A percentile compares a stretch with the other conserved stretches of the same genome.
These are phyloP conservation scores for Globisporangium paroecandrum DNA, from an alignment of 352 stramenopile genomes.

Conservation along the genomic window DNA sequence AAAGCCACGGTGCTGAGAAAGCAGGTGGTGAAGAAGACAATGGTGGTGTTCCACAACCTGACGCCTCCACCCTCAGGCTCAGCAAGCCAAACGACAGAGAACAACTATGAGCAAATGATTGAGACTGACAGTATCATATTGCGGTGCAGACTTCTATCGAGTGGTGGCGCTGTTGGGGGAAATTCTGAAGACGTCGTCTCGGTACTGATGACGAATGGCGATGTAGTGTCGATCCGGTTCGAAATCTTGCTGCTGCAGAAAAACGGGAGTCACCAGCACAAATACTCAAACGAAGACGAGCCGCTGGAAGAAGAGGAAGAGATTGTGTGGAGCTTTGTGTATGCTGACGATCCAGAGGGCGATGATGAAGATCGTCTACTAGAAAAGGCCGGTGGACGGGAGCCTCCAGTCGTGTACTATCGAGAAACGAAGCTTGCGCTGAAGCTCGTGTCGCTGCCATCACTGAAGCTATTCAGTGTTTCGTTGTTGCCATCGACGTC, in stretches of 20 bases:
- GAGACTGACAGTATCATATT: conserved; percentile 22
- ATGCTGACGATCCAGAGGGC: conserved; percentile 23
- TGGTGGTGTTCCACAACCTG: conserved; percentile 49
- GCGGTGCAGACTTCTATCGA: conserved; percentile 10
- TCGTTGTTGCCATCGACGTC: conserved; percentile 31
- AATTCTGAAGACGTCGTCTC: background rate
- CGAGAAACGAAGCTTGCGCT: conserved; percentile 51
- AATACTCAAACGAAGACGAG: conserved; percentile 9
- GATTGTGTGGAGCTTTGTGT: conserved; percentile 67
- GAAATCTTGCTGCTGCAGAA: conserved; percentile 29
- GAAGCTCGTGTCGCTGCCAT: conserved; percentile 48
- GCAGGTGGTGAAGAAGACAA: conserved; percentile 26
- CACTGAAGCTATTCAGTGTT: conserved; percentile 39
- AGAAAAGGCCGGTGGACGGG: conserved; percentile 3
- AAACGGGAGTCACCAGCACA: conserved; percentile 5
- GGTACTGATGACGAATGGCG: conserved; percentile 31
- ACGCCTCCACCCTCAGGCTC: background rate
- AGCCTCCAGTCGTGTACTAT: conserved; percentile 30
- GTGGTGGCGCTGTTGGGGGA: background rate
- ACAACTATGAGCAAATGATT: conserved; percentile 1
- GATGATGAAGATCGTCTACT: too few species aligned
- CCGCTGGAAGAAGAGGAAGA: conserved; percentile 33
- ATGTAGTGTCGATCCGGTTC: conserved; percentile 36
- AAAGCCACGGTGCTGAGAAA: conserved; percentile 32
- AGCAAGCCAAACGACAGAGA: background rate